Evolutionary conservation across 2,329 filamentous ascomycete species (phyloP), one percentile per base, ranked within the genome.

Genomic region (Eutypa lata): DNA sequence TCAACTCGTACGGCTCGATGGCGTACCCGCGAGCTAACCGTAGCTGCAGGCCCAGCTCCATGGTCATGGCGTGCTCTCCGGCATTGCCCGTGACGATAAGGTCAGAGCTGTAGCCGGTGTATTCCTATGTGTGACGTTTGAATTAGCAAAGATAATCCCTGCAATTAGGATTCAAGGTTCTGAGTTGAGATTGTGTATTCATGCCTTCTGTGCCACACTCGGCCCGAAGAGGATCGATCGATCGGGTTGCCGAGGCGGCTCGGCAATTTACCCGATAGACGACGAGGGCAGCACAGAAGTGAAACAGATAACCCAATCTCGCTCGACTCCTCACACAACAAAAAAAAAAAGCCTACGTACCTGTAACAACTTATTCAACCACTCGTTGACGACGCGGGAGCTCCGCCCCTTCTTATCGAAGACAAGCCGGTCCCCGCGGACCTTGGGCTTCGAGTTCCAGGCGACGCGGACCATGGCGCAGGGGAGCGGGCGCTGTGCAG

Each of bases 31-130:
- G 56, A 1, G 67, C 68, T 35, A 67, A 49, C 16, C 61, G 51
- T 26, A 69, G 57, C 57, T 70, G 65, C 10, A 62, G 49, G 2
- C 68, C 72, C n/a, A 75, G 57, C 7, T 63, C 64, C 54, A 73
- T 65, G 13, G 63, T 67, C 63, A 74, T 71, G 53, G 67, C 65
- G 48, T 69, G 66, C 52, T 69, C 66, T 28, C 65, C 68, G 1
- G 68, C 66, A 48, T 70, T 70, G 10, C 65, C 68, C 1, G 68
- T 70, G 3, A 60, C 59, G 45, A 70, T 59, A 16, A 66, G 53
- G n/a, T 60, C 57, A 22, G 28, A 42, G 43, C 42, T 46, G 8
- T 47, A 49, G 8, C 53, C 42, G 26, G 47, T 51, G 18, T 48
- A 46, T n/a, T 48, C 38, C 16, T 55, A 51, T 11, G 68, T 53